Evolutionary conservation across 2,329 filamentous ascomycete genomes (phyloP).

Genomic region (Nemania abortiva): DNA sequence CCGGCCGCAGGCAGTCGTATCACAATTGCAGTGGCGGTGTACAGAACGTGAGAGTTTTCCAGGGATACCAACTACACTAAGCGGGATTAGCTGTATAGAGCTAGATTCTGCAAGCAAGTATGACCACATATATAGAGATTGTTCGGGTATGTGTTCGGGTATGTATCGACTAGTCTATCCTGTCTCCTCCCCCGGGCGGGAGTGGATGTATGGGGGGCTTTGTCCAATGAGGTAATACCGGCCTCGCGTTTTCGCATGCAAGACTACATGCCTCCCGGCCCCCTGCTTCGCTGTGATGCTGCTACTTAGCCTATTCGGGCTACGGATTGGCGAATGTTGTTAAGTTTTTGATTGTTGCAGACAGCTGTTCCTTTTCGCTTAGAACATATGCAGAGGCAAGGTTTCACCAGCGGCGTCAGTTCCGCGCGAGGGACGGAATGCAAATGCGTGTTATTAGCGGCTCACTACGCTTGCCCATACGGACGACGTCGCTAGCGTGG

Average conservation of each 20-base stretch:
- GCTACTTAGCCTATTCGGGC: not conserved
- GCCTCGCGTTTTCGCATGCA: not conserved
- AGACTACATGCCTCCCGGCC: not conserved
- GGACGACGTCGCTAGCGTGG: not conserved
- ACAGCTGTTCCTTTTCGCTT: not conserved
- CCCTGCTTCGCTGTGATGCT: not conserved
- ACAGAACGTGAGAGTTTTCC: not conserved
- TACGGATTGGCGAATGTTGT: not conserved
- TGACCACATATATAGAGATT: not conserved
- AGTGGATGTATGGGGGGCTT: not conserved
- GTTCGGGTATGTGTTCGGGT: not conserved
- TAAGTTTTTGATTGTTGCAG: not conserved
- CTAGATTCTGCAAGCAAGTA: not conserved
- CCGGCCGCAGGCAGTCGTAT: not conserved
- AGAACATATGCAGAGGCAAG: not conserved
- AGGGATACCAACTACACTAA: not conserved
- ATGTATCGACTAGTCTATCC: too few relatives aligned
- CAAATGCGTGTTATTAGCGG: not conserved
- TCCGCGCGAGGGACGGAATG: not conserved
- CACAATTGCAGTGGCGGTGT: not conserved
- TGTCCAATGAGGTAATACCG: not conserved
- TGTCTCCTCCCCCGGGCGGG: not conserved
- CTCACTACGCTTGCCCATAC: not conserved
- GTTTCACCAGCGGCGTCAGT: not conserved
- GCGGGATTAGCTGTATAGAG: not conserved